Evolutionary conservation across 257 asterid genomes (phyloP), one percentile per base, ranked within the genome.

Genomic region (Scutellaria baicalensis): DNA sequence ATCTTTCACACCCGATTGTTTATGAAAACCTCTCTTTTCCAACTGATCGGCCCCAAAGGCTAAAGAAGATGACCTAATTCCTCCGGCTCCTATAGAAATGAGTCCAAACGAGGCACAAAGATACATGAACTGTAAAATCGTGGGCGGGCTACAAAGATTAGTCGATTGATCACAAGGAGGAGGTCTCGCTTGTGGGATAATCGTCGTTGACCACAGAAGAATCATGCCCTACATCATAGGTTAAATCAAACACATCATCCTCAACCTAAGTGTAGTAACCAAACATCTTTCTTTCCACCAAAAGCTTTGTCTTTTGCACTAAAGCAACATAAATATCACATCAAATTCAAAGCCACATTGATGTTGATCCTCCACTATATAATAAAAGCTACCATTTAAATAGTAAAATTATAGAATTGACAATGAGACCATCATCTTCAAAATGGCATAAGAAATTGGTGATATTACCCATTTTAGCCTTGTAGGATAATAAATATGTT

Each of bases 11-110:
- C 68, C 20, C 0, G 70, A 59, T 18, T 67, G 60, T 10, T 42
- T 75, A 12, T 43, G 69, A 55, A 70, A 60, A 47, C 77, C 77
- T 5, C 65, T 71, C n/a, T 66, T 81, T 27, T 71, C 79, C 45
- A 91, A 54, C 39, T 91, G 97, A 70, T 89, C 82, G 0, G 88
- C 89, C 3, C 95, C 95, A 13, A 91, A 91, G n/a, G 93, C 91
- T 51, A 89, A 70, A 43, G 85, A 83, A 18, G 83, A 80, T 2
- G 96, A 75, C 59, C 89, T 61, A 16, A 85, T 76, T 5, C 90
- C 95, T 13, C 95, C 96, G 5, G 86, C 83, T 62, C 97, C 97
- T 6, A 85, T 75, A 0, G 97, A 82, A 55, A 91, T 78, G n/a
- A 89, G 79, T 10, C 78, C 95, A 1, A 89, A 69, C 1, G 90